Evolutionary conservation across 192 early-diverging fungal species (phyloP).

Genomic region (Coemansia sp.): DNA sequence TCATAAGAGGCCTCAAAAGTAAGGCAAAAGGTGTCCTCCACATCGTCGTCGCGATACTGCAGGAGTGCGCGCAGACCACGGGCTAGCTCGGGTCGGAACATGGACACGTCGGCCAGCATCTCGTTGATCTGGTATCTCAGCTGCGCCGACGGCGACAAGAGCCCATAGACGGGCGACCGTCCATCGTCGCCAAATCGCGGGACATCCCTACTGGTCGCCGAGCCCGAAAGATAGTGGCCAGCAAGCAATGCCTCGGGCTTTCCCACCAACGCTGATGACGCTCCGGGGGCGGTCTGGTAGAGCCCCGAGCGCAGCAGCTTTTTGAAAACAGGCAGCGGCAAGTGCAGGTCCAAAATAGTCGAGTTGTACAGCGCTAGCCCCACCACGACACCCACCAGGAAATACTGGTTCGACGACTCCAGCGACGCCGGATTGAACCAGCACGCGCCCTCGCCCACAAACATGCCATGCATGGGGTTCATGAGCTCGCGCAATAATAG

Average conservation of each 20-base stretch:
- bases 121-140: constrained; percentile 57
- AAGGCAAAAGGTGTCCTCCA: constrained; percentile 80
- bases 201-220: background rate
- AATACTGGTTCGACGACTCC: constrained; percentile 80
- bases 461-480: constrained; percentile 91
- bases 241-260: constrained; percentile 2
- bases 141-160: constrained; percentile 42
- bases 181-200: constrained; percentile 18
- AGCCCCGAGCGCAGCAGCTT: constrained; percentile 65
- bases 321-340: constrained; percentile 82
- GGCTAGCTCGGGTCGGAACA: constrained; percentile 71
- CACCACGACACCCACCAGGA: constrained; percentile 86
- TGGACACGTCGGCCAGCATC: constrained; percentile 73
- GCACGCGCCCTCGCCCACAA: constrained; percentile 63
- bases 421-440: constrained; percentile 80
- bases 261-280: constrained; percentile 6
- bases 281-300: constrained; percentile 17
- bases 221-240: too few relatives aligned
- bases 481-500: constrained; percentile 88
- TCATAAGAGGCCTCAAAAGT: constrained; percentile 75
- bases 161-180: constrained; percentile 30
- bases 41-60: constrained; percentile 75
- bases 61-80: constrained; percentile 82
- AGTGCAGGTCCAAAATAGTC: constrained; percentile 85
- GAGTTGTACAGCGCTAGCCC: constrained; percentile 94